Evolutionary conservation across 2,329 filamentous ascomycete genomes (phyloP), one percentile per base, ranked within the genome.

Genomic region (Fusarium palustre): DNA sequence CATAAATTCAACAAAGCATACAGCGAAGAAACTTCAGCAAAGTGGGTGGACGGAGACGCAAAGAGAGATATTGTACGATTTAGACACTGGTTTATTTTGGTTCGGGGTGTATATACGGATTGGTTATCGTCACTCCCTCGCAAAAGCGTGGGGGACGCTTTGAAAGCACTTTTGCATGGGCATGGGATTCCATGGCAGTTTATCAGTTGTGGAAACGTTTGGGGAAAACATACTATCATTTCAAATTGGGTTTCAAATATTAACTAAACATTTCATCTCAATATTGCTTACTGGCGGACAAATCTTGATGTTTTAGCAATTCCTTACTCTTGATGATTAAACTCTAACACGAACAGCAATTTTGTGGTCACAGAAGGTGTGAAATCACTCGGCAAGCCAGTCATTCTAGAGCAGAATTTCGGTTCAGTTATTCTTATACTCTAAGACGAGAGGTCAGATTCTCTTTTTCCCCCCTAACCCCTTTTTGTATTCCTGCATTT

Each of bases 61-160:
- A 47, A 18, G 49, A 56, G 47, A 47, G 52, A 47, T 38, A 54
- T 64, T 71, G 68, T 71, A 74, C 66, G 62, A 71, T 66, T 60
- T 55, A 64, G 47, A 54, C 53, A 58, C 41, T 36, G 57, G 24
- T 52, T 65, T 50, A 65, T 45, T 64, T 74, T 74, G 66, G 62
- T 43, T 57, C 46, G 64, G 30, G 59, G 66, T 71, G 70, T 57
- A 74, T 66, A 64, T 73, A 59, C 59, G 66, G 58, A 53, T 52
- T 66, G 60, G 59, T 66, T 39, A 64, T 68, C 46, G 56, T 52
- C 28, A 24, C 56, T 47, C 33, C 43, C 55, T n/a, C 36, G 48
- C 33, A 39, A 28, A 47, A 12, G 49, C 39, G 24, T 25, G 25
- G 24, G 22, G 31, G 43, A 69, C 53, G n/a, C 31, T 46, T 36